Conservation (phyloP, 805 yeast genomes). For the Candida sphagnicola region DNA sequence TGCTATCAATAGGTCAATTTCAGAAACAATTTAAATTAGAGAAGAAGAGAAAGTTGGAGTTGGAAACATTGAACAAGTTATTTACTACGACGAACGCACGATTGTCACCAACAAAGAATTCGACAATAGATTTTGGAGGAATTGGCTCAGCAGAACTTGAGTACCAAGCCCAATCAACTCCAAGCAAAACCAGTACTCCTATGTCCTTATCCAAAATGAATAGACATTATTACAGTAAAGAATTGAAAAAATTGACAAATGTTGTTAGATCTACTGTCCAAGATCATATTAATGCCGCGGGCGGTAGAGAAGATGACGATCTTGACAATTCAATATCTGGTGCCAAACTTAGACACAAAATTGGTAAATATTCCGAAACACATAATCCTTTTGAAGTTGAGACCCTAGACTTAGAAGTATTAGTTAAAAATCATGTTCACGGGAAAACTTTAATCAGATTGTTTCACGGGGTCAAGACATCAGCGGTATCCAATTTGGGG, state of each 20-base stretch:
- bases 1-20: conserved; percentile 65
- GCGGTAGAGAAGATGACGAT: conserved; percentile 14
- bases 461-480: conserved; percentile 11
- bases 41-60: conserved; percentile 52
- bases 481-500: background rate
- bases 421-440: conserved; percentile 25
- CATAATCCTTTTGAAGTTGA: conserved; percentile 37
- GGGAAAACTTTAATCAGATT: conserved; percentile 32
- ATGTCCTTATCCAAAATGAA: conserved; percentile 16
- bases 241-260: conserved; percentile 50
- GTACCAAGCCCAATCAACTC: conserved; percentile 1
- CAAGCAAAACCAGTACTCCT: conserved; percentile 1
- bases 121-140: conserved; percentile 5
- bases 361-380: conserved; percentile 33
- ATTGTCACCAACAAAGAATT: conserved; percentile 20
- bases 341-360: conserved; percentile 26
- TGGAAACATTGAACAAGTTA: conserved; percentile 43
- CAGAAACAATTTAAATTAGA: conserved; percentile 65
- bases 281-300: conserved; percentile 40
- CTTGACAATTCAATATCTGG: conserved; percentile 16
- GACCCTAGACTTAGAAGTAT: conserved; percentile 33
- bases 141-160: conserved; percentile 5
- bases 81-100: conserved; percentile 33
- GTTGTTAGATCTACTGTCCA: conserved; percentile 73
- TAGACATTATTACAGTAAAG: conserved; percentile 35